A percentile compares a stretch with the other conserved stretches of the same genome.
phyloP scores from a whole-genome alignment of 768 basidiomycete species.

The Leccinum olivaceopallidum region DNA sequence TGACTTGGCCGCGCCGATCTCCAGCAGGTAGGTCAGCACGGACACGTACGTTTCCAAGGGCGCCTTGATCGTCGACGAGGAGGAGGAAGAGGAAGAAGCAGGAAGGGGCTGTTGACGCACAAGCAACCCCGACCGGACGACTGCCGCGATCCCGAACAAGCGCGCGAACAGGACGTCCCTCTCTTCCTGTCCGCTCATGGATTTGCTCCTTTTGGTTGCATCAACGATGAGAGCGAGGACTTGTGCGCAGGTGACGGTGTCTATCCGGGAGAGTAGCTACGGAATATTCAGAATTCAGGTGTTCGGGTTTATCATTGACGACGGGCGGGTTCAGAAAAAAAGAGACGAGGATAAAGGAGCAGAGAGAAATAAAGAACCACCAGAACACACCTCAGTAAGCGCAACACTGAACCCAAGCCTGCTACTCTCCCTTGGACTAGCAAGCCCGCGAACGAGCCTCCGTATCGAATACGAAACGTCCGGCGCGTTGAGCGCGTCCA shows the following conservation, averaged over 20 bases:
- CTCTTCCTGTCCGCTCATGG: conserved; percentile 89
- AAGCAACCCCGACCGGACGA: conserved; percentile 84
- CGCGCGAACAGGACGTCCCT: conserved; percentile 91
- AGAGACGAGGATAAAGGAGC: neutral
- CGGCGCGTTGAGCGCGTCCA: conserved; percentile 75
- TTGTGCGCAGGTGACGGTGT: conserved; percentile 75
- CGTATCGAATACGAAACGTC: conserved; percentile 94
- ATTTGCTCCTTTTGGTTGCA: conserved; percentile 67
- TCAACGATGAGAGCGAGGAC: conserved; percentile 76
- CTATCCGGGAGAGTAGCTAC: conserved; percentile 76
- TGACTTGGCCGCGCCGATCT: conserved; percentile 78
- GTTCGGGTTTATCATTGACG: neutral
- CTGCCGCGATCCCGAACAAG: conserved; percentile 83
- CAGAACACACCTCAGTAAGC: conserved; percentile 78
- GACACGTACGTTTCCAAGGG: conserved; percentile 55
- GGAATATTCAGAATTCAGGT: neutral
- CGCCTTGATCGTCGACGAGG: conserved; percentile 40
- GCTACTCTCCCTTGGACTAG: conserved; percentile 91
- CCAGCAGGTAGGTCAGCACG: conserved; percentile 59
- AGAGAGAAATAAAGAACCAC: neutral
- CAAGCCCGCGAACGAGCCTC: conserved; percentile 82
- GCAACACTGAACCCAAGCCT: conserved; percentile 95
- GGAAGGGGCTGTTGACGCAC: conserved; percentile 59
- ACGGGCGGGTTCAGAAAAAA: neutral
- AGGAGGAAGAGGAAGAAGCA: conserved; percentile 26